phyloP scores from a whole-genome alignment of 2,329 filamentous ascomycete genomes.

The Lecanicillium sp. region DNA sequence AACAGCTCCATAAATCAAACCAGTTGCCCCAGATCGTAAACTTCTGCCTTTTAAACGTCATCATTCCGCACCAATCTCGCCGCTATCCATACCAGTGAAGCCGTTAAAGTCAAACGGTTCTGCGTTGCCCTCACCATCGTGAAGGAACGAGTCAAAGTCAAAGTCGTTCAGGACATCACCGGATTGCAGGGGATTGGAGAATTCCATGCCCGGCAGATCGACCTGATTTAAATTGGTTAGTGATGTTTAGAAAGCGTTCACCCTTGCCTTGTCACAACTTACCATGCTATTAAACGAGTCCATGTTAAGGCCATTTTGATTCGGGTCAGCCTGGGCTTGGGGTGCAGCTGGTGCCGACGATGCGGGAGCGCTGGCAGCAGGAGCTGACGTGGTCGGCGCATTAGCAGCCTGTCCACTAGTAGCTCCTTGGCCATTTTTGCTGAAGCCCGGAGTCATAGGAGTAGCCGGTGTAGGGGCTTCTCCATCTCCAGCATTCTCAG shows the following conservation, averaged over 20 bases:
- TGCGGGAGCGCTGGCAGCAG: constrained; percentile 21
- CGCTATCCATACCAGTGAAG: constrained; percentile 45
- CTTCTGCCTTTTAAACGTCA: constrained; percentile 1
- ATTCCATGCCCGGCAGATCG: constrained; percentile 43
- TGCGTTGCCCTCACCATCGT: constrained; percentile 41
- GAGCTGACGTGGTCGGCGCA: constrained; percentile 21
- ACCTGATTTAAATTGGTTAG: constrained; percentile 19
- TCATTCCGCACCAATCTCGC: constrained; percentile 52
- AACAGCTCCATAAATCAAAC: not conserved
- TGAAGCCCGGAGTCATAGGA: constrained; percentile 53
- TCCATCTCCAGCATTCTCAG: constrained; percentile 46
- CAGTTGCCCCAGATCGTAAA: constrained; percentile 1
- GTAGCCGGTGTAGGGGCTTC: constrained; percentile 55
- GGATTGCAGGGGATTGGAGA: constrained; percentile 45
- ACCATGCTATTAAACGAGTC: constrained; percentile 37
- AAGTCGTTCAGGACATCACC: constrained; percentile 57
- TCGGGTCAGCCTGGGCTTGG: constrained; percentile 37
- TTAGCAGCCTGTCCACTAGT: constrained; percentile 15
- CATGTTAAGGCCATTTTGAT: constrained; percentile 39
- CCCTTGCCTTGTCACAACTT: constrained; percentile 15
- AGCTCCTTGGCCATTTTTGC: constrained; percentile 33
- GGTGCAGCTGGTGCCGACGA: constrained; percentile 34
- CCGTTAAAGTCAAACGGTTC: constrained; percentile 46
- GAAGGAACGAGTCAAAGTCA: constrained; percentile 60
- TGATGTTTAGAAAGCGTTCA: constrained; percentile 5